Evolutionary conservation across 202 grass and related monocot genomes (phyloP), one percentile per base, ranked within the genome.

Genomic region (Digitaria exilis): DNA sequence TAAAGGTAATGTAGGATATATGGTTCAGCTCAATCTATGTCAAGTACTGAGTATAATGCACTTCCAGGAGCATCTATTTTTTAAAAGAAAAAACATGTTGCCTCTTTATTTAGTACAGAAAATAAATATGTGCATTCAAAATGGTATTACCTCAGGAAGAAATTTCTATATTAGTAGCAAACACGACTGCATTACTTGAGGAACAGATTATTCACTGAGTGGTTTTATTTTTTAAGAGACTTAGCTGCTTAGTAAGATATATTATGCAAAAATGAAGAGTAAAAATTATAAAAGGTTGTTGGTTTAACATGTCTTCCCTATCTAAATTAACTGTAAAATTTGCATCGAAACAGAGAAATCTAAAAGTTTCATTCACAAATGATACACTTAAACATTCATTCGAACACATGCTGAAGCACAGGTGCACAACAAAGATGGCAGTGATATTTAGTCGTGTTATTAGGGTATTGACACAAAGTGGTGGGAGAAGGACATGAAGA

Each of bases 401-500:
- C n/a, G 45, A 61, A 42, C 37, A 29, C 70, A 83, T 61, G 52
- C 32, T 80, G 19, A 81, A 75, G 19, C 63, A 75, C 31, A 29
- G 14, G 76, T 69, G 15, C 63, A 75, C 31, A 29, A n/a, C 17
- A 52, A 73, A 52, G 18, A 73, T 52, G 70, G 22, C 24, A 78
- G 37, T 69, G 52, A 56, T 56, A 77, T 77, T 73, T 86, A 65
- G 8, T 66, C 28, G 5, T 65, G 55, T 50, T 71, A 41, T 49
- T 56, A 80, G 73, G n/a, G n/a, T n/a, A n/a, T n/a, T n/a, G n/a
- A n/a, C n/a, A n/a, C n/a, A n/a, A n/a, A n/a, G n/a, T n/a, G n/a
- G n/a, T n/a, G n/a, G n/a, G n/a, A n/a, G n/a, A n/a, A n/a, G n/a
- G 46, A 84, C 59, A 80, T 83, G 42, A 82, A 87, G 24, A 51